Conservation (phyloP, 1,139 yeast species). For the Yamadazyma pseudoaaseri region DNA sequence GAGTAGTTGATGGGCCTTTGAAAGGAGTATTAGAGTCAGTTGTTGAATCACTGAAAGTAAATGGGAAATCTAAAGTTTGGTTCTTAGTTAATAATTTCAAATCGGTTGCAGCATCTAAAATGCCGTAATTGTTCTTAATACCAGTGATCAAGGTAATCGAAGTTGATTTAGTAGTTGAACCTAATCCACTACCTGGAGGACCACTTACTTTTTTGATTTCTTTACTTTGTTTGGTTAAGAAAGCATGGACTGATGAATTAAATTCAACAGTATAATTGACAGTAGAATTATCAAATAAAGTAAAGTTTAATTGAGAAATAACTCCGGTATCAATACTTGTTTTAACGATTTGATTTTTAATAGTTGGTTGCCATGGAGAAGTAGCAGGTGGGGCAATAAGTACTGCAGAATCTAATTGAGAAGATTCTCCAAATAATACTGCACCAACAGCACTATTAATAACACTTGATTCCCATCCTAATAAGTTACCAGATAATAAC, state of each 20-base stretch:
- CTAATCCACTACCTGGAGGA: constrained; percentile 18
- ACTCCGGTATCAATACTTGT: constrained; percentile 10
- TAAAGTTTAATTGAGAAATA: constrained; percentile 15
- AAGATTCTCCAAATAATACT: constrained; percentile 8
- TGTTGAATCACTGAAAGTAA: constrained; percentile 12
- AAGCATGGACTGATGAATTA: constrained; percentile 12
- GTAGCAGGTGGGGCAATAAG: constrained; percentile 16
- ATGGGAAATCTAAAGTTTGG: constrained; percentile 14
- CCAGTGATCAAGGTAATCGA: constrained; percentile 12
- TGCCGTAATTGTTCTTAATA: constrained; percentile 5
- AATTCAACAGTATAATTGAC: constrained; percentile 12
- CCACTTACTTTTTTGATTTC: constrained; percentile 15
- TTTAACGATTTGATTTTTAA: constrained; percentile 15
- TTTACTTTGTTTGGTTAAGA: constrained; percentile 15
- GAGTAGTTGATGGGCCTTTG: constrained; percentile 9
- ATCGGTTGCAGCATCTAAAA: constrained; percentile 8
- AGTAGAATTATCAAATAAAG: constrained; percentile 13
- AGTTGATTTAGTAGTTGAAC: constrained; percentile 9
- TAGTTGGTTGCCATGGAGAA: constrained; percentile 16
- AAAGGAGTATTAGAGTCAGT: constrained; percentile 10
- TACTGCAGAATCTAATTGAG: constrained; percentile 14
- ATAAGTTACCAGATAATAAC: constrained; percentile 17
- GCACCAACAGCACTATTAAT: constrained; percentile 11
- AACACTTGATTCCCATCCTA: constrained; percentile 17
- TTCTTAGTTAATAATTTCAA: constrained; percentile 9